phyloP scores from a whole-genome alignment of 306 rosid genomes.

The Acacia confusa region DNA sequence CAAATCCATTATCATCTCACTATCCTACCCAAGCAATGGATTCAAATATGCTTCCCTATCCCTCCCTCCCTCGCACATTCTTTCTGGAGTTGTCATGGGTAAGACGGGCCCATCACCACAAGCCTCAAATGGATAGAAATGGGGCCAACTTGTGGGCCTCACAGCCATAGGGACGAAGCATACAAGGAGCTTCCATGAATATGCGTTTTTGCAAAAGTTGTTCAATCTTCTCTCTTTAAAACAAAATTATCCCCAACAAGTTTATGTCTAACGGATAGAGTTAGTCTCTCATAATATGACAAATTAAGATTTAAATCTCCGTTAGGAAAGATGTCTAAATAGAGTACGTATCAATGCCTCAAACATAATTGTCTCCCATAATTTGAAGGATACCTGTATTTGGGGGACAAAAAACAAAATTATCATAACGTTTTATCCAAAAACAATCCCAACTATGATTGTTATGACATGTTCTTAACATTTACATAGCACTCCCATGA shows the following conservation, averaged over 20 bases:
- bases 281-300: fast-evolving
- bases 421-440: neutral
- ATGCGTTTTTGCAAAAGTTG: neutral
- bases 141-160: neutral
- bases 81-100: neutral
- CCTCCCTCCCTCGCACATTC: no score
- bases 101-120: neutral
- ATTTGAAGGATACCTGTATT: no score
- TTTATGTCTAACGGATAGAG: fast-evolving
- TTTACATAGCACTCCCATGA: neutral
- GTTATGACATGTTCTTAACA: neutral
- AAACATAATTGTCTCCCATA: no score
- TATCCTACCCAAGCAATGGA: no score
- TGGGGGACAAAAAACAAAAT: no score
- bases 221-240: neutral
- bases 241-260: no score
- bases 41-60: no score
- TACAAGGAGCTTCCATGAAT: neutral
- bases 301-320: no score
- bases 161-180: neutral
- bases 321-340: fast-evolving
- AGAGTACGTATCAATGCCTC: fast-evolving
- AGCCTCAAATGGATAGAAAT: neutral
- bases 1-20: no score
- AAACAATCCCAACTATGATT: neutral